phyloP scores from a whole-genome alignment of 1,284 basidiomycete species.

The Peniophora sp. region DNA sequence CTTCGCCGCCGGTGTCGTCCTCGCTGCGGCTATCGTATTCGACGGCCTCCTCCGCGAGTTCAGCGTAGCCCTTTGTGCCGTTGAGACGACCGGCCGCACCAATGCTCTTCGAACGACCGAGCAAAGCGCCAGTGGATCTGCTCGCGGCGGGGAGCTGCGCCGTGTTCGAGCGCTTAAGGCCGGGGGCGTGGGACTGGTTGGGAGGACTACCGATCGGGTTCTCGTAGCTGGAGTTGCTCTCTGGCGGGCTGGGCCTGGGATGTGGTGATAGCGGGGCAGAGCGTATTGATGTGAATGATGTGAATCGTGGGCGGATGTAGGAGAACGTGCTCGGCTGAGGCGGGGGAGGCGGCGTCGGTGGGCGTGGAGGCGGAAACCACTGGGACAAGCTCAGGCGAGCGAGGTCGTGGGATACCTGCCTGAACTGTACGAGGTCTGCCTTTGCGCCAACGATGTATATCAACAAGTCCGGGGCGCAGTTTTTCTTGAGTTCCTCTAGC shows the following conservation, averaged over 20 bases:
- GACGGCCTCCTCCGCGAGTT: slow-evolving; percentile 17
- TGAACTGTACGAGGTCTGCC: slow-evolving; percentile 64
- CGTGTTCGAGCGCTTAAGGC: slow-evolving; percentile 21
- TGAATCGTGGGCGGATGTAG: slow-evolving; percentile 80
- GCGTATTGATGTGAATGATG: slow-evolving; percentile 69
- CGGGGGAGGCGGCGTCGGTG: slow-evolving; percentile 51
- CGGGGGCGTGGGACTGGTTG: slow-evolving; percentile 9
- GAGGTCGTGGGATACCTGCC: slow-evolving; percentile 72
- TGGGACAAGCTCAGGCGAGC: slow-evolving; percentile 75
- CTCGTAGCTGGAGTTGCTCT: slow-evolving; percentile 21
- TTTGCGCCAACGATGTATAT: slow-evolving; percentile 92
- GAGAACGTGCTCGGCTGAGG: slow-evolving; percentile 62
- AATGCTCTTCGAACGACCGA: slow-evolving; percentile 40
- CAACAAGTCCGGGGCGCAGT: slow-evolving; percentile 76
- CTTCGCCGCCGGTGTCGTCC: slow-evolving; percentile 38
- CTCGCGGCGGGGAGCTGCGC: slow-evolving; percentile 32
- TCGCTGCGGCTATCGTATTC: slow-evolving; percentile 27
- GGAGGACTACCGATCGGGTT: slow-evolving; percentile 7
- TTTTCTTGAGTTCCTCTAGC: slow-evolving; percentile 90
- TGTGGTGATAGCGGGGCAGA: slow-evolving; percentile 33
- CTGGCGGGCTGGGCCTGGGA: slow-evolving; percentile 21
- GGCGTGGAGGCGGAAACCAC: slow-evolving; percentile 73
- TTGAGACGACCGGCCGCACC: slow-evolving; percentile 33
- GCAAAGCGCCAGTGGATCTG: slow-evolving; percentile 22
- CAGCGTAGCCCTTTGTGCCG: slow-evolving; percentile 15